phyloP scores from a whole-genome alignment of 345 rosid genomes.

The Citrus trifoliata region DNA sequence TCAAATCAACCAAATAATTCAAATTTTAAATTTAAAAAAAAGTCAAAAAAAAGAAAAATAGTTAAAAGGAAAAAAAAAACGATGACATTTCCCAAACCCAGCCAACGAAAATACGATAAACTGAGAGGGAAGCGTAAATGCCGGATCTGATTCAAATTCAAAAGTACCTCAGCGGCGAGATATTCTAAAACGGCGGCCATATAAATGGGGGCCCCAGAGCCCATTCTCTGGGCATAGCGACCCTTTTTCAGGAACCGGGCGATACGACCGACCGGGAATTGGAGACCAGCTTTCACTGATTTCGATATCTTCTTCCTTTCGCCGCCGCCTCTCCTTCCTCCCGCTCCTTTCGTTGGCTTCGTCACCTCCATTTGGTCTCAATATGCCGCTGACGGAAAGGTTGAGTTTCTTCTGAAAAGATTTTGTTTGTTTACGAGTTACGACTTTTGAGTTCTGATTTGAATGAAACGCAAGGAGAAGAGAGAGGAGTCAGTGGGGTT shows the following conservation, averaged over 20 bases:
- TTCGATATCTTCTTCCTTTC: conserved; percentile 60
- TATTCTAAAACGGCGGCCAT: conserved; percentile 83
- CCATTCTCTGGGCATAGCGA: conserved; percentile 57
- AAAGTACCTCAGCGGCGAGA: conserved; percentile 69
- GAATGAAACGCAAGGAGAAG: not conserved
- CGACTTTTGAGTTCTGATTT: not conserved
- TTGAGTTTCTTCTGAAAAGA: not conserved
- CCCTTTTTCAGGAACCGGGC: conserved; percentile 73
- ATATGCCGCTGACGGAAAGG: no score
- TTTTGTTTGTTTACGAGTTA: not conserved
- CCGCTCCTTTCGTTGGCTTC: conserved; percentile 43
- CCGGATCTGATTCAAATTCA: conserved; percentile 13
- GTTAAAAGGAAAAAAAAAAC: no score
- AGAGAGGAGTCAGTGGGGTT: not conserved
- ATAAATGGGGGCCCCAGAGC: conserved; percentile 68
- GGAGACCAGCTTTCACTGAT: conserved; percentile 69
- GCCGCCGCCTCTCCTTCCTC: conserved; percentile 59
- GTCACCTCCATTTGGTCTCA: conserved; percentile 45
- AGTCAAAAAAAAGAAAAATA: no score
- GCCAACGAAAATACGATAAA: no score
- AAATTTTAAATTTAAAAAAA: no score
- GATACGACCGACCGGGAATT: conserved; percentile 78
- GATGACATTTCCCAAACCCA: no score
- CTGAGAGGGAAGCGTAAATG: not conserved
- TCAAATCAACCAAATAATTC: not conserved